Percentiles rank a stretch among this genome's conserved stretches.
These are phyloP conservation scores for Cladophialophora psammophila DNA, from an alignment of 2,329 filamentous ascomycete species.

Conservation along the genomic window DNA sequence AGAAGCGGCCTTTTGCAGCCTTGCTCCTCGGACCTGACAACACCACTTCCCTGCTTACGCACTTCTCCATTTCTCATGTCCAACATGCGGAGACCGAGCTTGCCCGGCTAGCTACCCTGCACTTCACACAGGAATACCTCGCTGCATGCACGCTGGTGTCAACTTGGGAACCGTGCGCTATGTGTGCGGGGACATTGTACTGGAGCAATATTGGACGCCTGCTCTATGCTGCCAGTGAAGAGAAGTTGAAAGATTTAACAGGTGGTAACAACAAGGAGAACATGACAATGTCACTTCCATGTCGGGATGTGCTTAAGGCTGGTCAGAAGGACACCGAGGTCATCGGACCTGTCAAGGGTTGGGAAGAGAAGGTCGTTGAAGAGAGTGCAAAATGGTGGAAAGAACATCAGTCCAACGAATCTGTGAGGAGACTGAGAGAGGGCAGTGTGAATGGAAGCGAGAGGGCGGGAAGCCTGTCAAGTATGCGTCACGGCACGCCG, in stretches of 20 bases:
- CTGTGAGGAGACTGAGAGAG: slow-evolving; percentile 15
- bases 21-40: slow-evolving; percentile 60
- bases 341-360: slow-evolving; percentile 56
- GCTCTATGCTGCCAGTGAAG: slow-evolving; percentile 60
- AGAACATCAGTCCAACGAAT: slow-evolving; percentile 28
- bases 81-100: slow-evolving; percentile 62
- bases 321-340: slow-evolving; percentile 61
- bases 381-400: slow-evolving; percentile 58
- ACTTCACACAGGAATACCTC: slow-evolving; percentile 59
- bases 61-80: slow-evolving; percentile 61
- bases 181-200: slow-evolving; percentile 59
- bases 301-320: slow-evolving; percentile 55
- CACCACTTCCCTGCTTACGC: slow-evolving; percentile 56
- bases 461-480: slow-evolving; percentile 33
- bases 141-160: slow-evolving; percentile 59
- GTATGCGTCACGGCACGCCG: slow-evolving; percentile 32
- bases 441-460: slow-evolving; percentile 36
- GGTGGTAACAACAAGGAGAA: slow-evolving; percentile 60
- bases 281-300: slow-evolving; percentile 60
- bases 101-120: slow-evolving; percentile 57
- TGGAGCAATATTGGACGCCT: slow-evolving; percentile 63
- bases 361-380: slow-evolving; percentile 55
- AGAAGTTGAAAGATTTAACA: slow-evolving; percentile 54
- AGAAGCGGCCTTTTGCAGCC: slow-evolving; percentile 60
- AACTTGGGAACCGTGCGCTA: slow-evolving; percentile 64